These are phyloP conservation scores for Phoma sp. DNA, from an alignment of 2,329 filamentous ascomycete species.

Conservation along the genomic window DNA sequence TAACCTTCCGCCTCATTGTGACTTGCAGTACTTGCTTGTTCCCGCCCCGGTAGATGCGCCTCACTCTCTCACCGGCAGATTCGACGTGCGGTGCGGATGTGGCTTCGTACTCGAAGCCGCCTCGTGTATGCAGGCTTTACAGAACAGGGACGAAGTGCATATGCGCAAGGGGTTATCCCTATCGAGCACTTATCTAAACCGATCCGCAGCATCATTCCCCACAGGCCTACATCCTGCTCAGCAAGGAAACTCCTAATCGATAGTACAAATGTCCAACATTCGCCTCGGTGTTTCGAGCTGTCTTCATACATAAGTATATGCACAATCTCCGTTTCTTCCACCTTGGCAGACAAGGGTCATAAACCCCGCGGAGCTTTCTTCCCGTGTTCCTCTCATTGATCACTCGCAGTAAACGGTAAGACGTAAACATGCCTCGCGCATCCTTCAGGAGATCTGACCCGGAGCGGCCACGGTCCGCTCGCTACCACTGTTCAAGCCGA, in stretches of 20 bases:
- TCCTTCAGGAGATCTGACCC: background rate
- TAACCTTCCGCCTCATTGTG: background rate
- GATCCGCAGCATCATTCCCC: background rate
- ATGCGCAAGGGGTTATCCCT: background rate
- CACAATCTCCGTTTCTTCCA: background rate
- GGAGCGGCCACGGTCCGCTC: conserved; percentile 12
- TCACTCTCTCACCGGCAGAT: background rate
- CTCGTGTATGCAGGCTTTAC: background rate
- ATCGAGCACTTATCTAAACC: background rate
- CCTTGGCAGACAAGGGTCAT: background rate
- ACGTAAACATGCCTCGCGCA: background rate
- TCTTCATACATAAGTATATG: background rate
- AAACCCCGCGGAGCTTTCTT: background rate
- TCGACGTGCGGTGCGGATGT: background rate
- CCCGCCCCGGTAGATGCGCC: background rate
- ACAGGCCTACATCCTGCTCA: background rate
- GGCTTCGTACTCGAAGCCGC: background rate
- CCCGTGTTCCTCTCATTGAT: background rate
- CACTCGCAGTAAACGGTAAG: background rate
- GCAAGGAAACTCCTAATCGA: conserved; percentile 2
- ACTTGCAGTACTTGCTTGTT: background rate
- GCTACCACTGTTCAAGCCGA: conserved; percentile 3
- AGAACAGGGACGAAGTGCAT: background rate
- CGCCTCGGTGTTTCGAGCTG: too few relatives aligned
- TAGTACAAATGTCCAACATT: too few relatives aligned